Evolutionary conservation across 2,329 filamentous ascomycete genomes (phyloP).

Genomic region (Apiospora sp.): DNA sequence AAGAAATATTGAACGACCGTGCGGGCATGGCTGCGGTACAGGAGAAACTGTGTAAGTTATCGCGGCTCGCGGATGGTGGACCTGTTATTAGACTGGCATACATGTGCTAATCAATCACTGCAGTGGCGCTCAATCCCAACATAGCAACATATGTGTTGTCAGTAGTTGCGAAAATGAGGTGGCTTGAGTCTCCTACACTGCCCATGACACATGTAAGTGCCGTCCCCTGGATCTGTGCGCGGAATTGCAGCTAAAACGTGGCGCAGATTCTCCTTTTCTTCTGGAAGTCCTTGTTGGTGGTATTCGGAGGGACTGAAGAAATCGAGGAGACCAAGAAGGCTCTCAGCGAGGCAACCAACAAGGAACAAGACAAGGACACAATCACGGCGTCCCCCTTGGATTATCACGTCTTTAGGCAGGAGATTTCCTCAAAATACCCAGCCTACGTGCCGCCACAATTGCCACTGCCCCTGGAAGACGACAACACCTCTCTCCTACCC

Average conservation of each 20-base stretch:
- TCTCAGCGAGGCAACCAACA: slow-evolving; percentile 66
- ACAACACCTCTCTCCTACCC: slow-evolving; percentile 90
- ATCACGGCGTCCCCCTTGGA: slow-evolving; percentile 95
- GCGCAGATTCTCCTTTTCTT: slow-evolving; percentile 77
- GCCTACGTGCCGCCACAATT: slow-evolving; percentile 91
- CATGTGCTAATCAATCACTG: slow-evolving; percentile 32
- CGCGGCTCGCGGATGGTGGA: slow-evolving; percentile 22
- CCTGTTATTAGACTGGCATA: background rate
- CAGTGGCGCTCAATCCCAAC: slow-evolving; percentile 8
- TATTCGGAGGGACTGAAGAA: slow-evolving; percentile 81
- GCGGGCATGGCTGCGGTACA: slow-evolving; percentile 56
- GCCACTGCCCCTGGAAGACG: slow-evolving; percentile 83
- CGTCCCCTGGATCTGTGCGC: background rate
- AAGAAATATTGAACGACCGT: slow-evolving; percentile 61
- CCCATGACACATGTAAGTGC: slow-evolving; percentile 68
- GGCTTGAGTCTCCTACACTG: slow-evolving; percentile 71
- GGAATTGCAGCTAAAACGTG: background rate
- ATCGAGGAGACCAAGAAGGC: slow-evolving; percentile 77
- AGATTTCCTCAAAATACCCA: slow-evolving; percentile 97
- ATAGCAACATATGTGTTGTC: slow-evolving; percentile 73
- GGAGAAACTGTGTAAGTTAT: slow-evolving; percentile 58
- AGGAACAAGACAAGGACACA: slow-evolving; percentile 73
- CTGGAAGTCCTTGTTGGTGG: slow-evolving; percentile 90
- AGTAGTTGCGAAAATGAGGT: slow-evolving; percentile 72
- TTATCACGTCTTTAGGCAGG: slow-evolving; percentile 95